Evolutionary conservation across 164 flowering plant genomes (phyloP).

Genomic region (Liquidambar formosana): DNA sequence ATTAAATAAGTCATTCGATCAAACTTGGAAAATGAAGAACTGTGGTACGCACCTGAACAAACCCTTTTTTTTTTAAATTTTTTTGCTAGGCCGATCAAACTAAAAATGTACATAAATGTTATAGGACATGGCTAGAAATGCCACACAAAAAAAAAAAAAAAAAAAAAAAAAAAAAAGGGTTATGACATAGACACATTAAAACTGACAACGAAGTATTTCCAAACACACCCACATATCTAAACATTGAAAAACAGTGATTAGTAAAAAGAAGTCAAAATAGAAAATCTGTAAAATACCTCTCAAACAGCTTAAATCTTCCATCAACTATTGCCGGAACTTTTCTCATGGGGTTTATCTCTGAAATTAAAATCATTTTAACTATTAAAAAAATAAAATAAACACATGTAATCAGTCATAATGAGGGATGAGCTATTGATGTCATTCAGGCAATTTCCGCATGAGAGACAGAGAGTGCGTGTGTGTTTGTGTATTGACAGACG

Average conservation of each 20-base stretch:
- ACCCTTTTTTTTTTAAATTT: no score
- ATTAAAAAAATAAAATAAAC: no score
- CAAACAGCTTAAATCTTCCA: slow-evolving; percentile 85
- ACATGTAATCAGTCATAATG: no score
- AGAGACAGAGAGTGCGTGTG: no score
- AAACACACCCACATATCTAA: neutral
- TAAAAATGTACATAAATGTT: neutral
- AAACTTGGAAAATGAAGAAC: neutral
- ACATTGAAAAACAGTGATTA: neutral
- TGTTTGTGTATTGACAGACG: neutral
- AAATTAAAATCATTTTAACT: slow-evolving; percentile 6
- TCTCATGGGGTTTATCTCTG: slow-evolving; percentile 76
- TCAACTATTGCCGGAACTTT: slow-evolving; percentile 79
- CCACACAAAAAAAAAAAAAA: neutral
- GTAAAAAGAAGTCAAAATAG: neutral
- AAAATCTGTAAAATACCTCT: slow-evolving; percentile 51
- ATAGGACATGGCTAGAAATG: neutral
- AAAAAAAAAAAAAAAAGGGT: neutral
- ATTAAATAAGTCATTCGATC: no score
- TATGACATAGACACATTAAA: neutral
- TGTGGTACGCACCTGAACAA: no score
- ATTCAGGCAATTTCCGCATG: no score
- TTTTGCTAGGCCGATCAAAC: no score
- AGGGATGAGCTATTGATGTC: no score
- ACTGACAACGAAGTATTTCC: neutral